Percentiles rank a stretch among this genome's conserved stretches.
phyloP scores from a whole-genome alignment of 495 filamentous ascomycete genomes.

The Penicillium canescens region DNA sequence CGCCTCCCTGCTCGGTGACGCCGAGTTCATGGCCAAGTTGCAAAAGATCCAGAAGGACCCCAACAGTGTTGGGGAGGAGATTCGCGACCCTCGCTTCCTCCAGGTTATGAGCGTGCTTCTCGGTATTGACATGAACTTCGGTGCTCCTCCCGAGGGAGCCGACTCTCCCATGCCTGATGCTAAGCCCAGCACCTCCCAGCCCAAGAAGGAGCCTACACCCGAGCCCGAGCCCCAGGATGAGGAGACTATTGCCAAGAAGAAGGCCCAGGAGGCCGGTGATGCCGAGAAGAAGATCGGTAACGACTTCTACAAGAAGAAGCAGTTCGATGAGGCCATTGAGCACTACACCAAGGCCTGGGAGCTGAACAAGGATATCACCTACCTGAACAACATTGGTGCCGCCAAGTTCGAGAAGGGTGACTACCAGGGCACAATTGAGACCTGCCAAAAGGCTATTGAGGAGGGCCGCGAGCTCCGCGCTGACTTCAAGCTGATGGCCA shows the following conservation, averaged over 20 bases:
- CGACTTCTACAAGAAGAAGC: slow-evolving; percentile 95
- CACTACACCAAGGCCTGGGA: slow-evolving; percentile 98
- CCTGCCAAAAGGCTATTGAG: slow-evolving; percentile 84
- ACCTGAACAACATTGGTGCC: slow-evolving; percentile 93
- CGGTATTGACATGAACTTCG: slow-evolving; percentile 92
- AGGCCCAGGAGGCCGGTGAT: slow-evolving; percentile 91
- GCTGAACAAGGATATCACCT: slow-evolving; percentile 91
- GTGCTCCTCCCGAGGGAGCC: slow-evolving; percentile 49
- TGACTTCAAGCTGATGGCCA: slow-evolving; percentile 97
- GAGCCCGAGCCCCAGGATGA: slow-evolving; percentile 73
- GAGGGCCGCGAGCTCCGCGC: slow-evolving; percentile 82
- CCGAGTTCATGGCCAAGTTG: slow-evolving; percentile 86
- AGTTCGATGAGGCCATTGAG: slow-evolving; percentile 91
- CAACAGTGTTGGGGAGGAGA: slow-evolving; percentile 71
- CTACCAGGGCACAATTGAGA: slow-evolving; percentile 79
- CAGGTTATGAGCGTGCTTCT: slow-evolving; percentile 92
- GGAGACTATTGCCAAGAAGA: slow-evolving; percentile 76
- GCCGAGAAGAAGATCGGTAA: slow-evolving; percentile 94
- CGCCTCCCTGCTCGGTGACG: slow-evolving; percentile 76
- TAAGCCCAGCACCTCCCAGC: slow-evolving; percentile 48
- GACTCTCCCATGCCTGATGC: slow-evolving; percentile 73
- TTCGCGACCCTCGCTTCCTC: slow-evolving; percentile 88
- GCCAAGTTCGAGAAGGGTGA: slow-evolving; percentile 97
- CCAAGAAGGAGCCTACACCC: slow-evolving; percentile 59
- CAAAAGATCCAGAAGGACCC: slow-evolving; percentile 79